Evolutionary conservation across 345 rosid genomes (phyloP).

Genomic region (Ceriops zippeliana): DNA sequence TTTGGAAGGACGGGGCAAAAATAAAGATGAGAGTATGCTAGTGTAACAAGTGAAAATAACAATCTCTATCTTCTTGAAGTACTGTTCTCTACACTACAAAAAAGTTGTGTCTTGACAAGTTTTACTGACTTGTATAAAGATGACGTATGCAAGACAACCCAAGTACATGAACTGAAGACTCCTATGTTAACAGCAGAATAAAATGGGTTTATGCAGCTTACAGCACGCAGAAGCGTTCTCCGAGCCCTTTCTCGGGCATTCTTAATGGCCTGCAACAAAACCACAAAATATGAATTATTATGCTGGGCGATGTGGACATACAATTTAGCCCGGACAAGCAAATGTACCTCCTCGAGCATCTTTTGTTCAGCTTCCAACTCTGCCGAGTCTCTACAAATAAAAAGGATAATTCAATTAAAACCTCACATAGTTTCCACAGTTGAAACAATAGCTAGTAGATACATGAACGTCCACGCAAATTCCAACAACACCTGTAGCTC

Average conservation of each 20-base stretch:
- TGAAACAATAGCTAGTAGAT: neutral
- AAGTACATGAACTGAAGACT: neutral
- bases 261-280: slow-evolving; percentile 67
- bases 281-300: slow-evolving; percentile 6
- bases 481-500: neutral
- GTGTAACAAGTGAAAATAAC: no score
- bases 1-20: no score
- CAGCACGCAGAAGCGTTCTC: slow-evolving; percentile 72
- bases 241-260: slow-evolving; percentile 92
- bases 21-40: no score
- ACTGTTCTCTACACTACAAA: no score
- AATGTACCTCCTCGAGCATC: slow-evolving; percentile 65
- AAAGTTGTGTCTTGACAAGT: no score
- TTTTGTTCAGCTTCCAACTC: slow-evolving; percentile 86
- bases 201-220: slow-evolving; percentile 34
- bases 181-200: neutral
- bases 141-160: neutral
- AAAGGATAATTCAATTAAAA: neutral
- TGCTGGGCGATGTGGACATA: neutral
- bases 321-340: neutral
- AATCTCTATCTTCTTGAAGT: no score
- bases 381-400: slow-evolving; percentile 47
- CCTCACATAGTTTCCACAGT: neutral
- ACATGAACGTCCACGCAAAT: neutral
- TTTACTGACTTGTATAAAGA: no score